Base-by-base conservation (phyloP, 352 stramenopile species). In the Pythium guiyangense region DNA sequence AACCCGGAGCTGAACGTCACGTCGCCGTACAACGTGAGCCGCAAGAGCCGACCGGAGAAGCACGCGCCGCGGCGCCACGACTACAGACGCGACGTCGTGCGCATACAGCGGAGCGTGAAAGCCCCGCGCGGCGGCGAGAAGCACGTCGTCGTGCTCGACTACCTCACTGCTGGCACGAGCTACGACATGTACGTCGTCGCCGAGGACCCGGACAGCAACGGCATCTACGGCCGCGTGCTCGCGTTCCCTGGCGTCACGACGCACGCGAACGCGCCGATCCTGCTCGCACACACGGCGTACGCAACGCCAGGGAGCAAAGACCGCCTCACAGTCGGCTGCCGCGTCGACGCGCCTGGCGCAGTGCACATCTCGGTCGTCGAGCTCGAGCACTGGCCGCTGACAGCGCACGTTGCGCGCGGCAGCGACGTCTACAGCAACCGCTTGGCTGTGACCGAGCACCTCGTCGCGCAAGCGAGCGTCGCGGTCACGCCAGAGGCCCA, bases 11-110 rank as follows among this genome's bases (percentile, higher is more conserved):
- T 90, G 40, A 88, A 88, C 46, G 77, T 74, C 39, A 80, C 80
- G 6, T 94, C 84, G 0, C 68, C 79, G 2, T 77, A 88, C 62
- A 94, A 94, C 63, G 66, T 94, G 49, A 94, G 79, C 48, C 73
- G 66, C 51, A 91, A 87, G 47, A 57, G 66, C 3, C 59, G 65
- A 20, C 62, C 61, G 15, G 65, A 57, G 12, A 54, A 68, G n/a
- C 63, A 83, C 42, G 59, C 48, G 6, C 54, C 34, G n/a, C 68
- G 78, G 18, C 66, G 65, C 17, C 81, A 91, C 55, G 62, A 86
- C 50, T 94, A 94, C 49, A 57, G 48, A 1, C 67, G 64, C 14
- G 78, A 94, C 18, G 70, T 87, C 10, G 81, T 94, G 18, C 74
- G 69, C 1, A 66, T 70, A 37, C 63, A 70, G 18, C 69, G 75